These are phyloP conservation scores for Tulasnella sp. DNA, from an alignment of 768 basidiomycete species.

Conservation along the genomic window DNA sequence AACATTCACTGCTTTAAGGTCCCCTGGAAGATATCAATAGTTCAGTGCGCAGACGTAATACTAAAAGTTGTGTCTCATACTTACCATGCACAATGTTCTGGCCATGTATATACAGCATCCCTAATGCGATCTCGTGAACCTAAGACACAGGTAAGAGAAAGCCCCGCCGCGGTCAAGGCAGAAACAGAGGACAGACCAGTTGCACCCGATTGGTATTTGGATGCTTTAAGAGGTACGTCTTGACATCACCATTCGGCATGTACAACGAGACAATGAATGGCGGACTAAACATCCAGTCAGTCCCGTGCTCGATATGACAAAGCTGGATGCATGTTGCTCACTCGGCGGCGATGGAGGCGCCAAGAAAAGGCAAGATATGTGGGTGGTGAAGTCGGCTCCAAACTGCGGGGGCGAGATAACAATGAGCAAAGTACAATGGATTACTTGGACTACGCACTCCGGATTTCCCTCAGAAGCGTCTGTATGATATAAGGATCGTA, in stretches of 20 bases:
- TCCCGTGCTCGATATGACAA: neutral
- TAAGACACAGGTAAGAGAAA: too few species aligned
- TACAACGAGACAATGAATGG: neutral
- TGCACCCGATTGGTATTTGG: neutral
- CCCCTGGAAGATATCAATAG: neutral
- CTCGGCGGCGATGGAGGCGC: neutral
- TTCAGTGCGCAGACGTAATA: neutral
- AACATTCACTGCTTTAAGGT: neutral
- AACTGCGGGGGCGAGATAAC: neutral
- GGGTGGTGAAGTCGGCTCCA: neutral
- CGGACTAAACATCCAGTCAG: neutral
- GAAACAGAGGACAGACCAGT: neutral
- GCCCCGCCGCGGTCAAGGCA: too few species aligned
- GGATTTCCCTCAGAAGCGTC: neutral
- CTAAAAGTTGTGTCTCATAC: neutral
- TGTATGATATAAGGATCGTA: neutral
- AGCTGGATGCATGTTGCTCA: neutral
- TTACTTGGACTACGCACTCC: neutral
- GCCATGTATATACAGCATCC: neutral
- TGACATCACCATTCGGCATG: neutral
- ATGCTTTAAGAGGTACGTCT: neutral
- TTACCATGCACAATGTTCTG: neutral
- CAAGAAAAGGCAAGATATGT: neutral
- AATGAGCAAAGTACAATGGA: neutral
- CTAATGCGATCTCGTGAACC: neutral